phyloP scores from a whole-genome alignment of 441 rosid species.

The Adansonia rubrostipa region DNA sequence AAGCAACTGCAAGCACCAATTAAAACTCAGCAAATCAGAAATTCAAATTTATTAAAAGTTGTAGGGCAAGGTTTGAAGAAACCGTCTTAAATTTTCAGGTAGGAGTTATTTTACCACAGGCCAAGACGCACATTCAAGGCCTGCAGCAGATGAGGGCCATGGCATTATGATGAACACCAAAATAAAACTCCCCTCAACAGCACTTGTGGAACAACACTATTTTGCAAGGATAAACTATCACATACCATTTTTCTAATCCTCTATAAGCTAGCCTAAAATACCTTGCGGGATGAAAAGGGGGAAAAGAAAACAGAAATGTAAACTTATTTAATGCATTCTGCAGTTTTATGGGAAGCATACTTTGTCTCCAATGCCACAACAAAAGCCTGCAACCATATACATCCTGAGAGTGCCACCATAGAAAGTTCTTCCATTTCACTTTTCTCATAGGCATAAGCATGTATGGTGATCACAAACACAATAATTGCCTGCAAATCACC shows the following conservation, averaged over 20 bases:
- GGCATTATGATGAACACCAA: not conserved
- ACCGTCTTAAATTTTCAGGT: not conserved
- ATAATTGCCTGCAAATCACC: conserved; percentile 77
- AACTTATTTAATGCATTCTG: conserved; percentile 1
- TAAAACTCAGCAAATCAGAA: conserved; percentile 21
- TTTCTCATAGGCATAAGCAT: conserved; percentile 84
- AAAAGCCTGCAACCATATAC: conserved; percentile 98
- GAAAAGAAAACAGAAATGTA: conserved; percentile 4
- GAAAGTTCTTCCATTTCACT: conserved; percentile 97
- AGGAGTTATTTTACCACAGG: not conserved
- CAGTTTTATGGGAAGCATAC: conserved; percentile 50
- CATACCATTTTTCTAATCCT: not conserved
- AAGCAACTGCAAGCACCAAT: conserved; percentile 70
- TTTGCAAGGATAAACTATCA: conserved; percentile 6
- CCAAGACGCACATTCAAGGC: not conserved
- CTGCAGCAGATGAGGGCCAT: not conserved
- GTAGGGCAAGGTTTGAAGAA: not conserved
- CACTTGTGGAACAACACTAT: not conserved
- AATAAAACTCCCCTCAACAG: not conserved
- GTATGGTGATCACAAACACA: conserved; percentile 81
- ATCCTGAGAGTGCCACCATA: conserved; percentile 99
- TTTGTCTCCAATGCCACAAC: conserved; percentile 94
- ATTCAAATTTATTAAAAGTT: not conserved
- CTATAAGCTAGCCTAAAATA: not conserved
- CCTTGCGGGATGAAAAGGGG: not conserved